These are phyloP conservation scores for Pleurozium schreberi DNA, from an alignment of 225 moss, liverwort and hornwort species.

Conservation along the genomic window DNA sequence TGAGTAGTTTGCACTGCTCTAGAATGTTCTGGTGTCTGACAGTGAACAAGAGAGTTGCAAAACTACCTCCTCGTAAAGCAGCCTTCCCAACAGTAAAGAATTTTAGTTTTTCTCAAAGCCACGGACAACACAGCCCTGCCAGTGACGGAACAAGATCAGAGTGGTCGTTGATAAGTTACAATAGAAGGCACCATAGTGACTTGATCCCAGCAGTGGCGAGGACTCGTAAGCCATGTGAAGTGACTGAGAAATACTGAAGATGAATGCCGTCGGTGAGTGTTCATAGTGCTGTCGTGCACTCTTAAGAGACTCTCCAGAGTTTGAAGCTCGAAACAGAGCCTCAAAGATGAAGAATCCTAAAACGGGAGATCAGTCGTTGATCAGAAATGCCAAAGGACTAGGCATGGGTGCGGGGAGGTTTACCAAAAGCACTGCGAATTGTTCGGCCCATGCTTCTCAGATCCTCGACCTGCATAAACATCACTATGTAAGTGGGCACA, in stretches of 20 bases:
- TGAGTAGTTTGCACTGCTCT: too few relatives aligned
- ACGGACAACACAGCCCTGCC: background rate
- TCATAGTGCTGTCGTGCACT: background rate
- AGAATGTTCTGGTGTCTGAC: background rate
- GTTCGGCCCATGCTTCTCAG: slow-evolving; percentile 40
- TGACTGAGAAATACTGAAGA: background rate
- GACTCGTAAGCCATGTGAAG: background rate
- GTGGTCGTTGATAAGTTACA: background rate
- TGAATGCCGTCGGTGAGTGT: background rate
- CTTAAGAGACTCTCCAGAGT: background rate
- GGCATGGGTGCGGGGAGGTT: slow-evolving; percentile 37
- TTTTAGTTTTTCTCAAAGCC: background rate
- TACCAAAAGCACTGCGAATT: slow-evolving; percentile 38
- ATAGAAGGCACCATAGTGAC: background rate
- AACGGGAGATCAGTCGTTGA: background rate
- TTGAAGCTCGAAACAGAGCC: background rate
- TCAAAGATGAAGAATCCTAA: background rate
- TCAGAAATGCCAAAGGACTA: background rate
- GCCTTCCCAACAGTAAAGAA: background rate
- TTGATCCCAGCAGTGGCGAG: background rate
- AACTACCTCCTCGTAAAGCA: background rate
- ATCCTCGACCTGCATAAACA: slow-evolving; percentile 33
- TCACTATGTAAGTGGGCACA: background rate
- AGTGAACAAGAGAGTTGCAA: background rate
- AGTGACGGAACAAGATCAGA: background rate